Conservation (phyloP, 208 protist species). For the Trypanosoma cruzi region DNA sequence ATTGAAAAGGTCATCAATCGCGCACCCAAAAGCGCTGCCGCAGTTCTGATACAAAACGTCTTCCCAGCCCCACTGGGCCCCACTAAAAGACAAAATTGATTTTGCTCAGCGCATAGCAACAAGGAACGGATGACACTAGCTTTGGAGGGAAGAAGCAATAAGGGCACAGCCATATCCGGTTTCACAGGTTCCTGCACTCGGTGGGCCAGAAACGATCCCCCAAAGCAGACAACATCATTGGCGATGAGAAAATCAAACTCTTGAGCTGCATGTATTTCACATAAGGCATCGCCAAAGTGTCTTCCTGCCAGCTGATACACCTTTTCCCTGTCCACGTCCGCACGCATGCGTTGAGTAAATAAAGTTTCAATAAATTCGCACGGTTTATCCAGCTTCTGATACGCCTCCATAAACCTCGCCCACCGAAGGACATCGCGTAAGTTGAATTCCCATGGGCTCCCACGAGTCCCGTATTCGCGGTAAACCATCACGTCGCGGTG, state of each 20-base stretch:
- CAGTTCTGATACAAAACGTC: conserved; percentile 93
- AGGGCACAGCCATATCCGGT: conserved; percentile 5
- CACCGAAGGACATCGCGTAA: conserved; percentile 99
- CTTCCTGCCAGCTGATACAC: conserved; percentile 40
- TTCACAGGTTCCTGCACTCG: conserved; percentile 15
- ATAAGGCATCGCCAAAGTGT: conserved; percentile 42
- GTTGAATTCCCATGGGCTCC: conserved; percentile 99
- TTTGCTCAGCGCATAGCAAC: conserved; percentile 89
- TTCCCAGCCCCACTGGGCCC: conserved; percentile 97
- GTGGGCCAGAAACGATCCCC: conserved; percentile 33
- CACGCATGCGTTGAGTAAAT: conserved; percentile 91
- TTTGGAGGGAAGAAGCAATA: conserved; percentile 79
- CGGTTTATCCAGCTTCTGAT: conserved; percentile 44
- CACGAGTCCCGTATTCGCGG: conserved; percentile 81
- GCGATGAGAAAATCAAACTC: conserved; percentile 80
- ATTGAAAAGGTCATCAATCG: conserved; percentile 97
- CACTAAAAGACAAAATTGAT: conserved; percentile 96
- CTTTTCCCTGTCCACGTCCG: conserved; percentile 60
- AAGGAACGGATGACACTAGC: conserved; percentile 75
- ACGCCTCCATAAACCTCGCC: conserved; percentile 93
- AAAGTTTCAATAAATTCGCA: conserved; percentile 76
- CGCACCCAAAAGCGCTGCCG: conserved; percentile 92
- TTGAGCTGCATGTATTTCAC: background rate
- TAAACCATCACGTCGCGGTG: conserved; percentile 91
- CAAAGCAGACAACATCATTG: conserved; percentile 62